phyloP scores from a whole-genome alignment of 2,329 filamentous ascomycete species.

The Thielaviopsis populi region DNA sequence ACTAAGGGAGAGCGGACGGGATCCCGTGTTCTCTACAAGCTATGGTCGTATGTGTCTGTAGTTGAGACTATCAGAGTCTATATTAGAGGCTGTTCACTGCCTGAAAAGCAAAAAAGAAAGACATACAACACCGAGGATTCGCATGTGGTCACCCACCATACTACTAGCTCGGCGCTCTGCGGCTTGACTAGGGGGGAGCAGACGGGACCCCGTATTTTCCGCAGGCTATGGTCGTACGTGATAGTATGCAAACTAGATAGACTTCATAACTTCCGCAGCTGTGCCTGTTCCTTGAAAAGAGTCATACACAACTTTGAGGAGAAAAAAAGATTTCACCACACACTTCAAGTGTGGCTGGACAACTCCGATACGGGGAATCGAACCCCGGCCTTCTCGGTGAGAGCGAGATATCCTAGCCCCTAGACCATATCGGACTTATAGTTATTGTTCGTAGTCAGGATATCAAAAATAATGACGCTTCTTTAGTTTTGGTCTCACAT shows the following conservation, averaged over 20 bases:
- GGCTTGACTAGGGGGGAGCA: not conserved
- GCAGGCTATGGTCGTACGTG: not conserved
- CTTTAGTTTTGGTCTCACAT: not conserved
- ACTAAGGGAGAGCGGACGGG: not conserved
- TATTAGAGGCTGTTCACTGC: no score
- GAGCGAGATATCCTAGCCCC: slow-evolving; percentile 9
- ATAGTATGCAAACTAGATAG: not conserved
- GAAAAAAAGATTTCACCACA: no score
- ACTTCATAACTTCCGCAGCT: no score
- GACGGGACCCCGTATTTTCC: not conserved
- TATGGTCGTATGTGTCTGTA: not conserved
- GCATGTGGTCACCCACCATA: not conserved
- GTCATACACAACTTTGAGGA: no score
- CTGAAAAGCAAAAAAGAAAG: no score
- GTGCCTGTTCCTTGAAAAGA: no score
- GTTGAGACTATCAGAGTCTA: no score
- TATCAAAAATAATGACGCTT: not conserved
- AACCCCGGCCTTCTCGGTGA: slow-evolving; percentile 20
- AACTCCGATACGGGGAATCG: slow-evolving; percentile 20
- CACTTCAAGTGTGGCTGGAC: not conserved
- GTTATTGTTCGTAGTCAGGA: not conserved
- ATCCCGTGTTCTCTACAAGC: not conserved
- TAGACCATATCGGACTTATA: slow-evolving; percentile 12
- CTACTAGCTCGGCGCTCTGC: not conserved
- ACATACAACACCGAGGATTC: not conserved